These are phyloP conservation scores for Chimonanthus salicifolius DNA, from an alignment of 164 flowering plant genomes.

Conservation along the genomic window DNA sequence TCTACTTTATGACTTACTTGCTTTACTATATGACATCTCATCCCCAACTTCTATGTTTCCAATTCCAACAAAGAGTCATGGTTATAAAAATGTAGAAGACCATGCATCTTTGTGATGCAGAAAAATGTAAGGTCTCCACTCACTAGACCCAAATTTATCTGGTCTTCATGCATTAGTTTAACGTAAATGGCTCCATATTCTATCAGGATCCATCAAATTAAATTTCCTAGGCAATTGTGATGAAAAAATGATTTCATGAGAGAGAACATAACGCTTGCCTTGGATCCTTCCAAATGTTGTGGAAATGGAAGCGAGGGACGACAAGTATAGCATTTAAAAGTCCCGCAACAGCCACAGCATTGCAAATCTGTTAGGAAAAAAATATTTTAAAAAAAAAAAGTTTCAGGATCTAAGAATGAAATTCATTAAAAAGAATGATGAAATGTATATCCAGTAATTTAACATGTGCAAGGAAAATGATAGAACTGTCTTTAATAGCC, in stretches of 20 bases:
- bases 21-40: too few relatives aligned
- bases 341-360: constrained; percentile 87
- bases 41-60: too few relatives aligned
- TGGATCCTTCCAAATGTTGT: constrained; percentile 66
- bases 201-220: too few relatives aligned
- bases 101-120: too few relatives aligned
- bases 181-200: too few relatives aligned
- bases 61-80: too few relatives aligned
- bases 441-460: neutral
- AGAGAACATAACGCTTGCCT: constrained; percentile 31
- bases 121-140: too few relatives aligned
- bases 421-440: neutral
- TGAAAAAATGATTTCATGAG: neutral
- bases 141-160: too few relatives aligned
- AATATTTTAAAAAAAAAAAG: constrained; percentile 1
- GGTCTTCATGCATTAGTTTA: too few relatives aligned
- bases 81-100: too few relatives aligned
- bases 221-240: neutral
- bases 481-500: neutral
- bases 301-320: constrained; percentile 55
- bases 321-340: constrained; percentile 67
- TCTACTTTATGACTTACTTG: too few relatives aligned
- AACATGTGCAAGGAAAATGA: neutral
- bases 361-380: constrained; percentile 57
- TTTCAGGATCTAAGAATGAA: neutral